Conservation (phyloP, 192 early-diverging fungal genomes). For the Backusella luteola region DNA sequence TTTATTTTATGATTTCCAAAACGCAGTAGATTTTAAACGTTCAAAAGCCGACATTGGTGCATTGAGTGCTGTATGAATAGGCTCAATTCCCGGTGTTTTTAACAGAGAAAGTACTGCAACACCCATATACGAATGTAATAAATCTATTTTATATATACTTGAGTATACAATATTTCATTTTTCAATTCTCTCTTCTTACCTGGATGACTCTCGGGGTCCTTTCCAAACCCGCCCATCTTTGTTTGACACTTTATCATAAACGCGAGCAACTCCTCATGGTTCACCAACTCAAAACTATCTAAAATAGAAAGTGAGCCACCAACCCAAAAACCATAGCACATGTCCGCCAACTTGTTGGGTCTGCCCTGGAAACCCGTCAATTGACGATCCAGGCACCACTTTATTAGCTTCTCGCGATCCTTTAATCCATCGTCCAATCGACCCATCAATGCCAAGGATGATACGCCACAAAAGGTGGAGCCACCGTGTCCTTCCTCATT, state of each 20-base stretch:
- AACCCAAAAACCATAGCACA: conserved; percentile 98
- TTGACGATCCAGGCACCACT: conserved; percentile 84
- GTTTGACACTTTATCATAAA: conserved; percentile 65
- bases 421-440: conserved; percentile 51
- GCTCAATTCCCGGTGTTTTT: conserved; percentile 45
- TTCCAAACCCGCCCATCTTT: conserved; percentile 64
- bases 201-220: conserved; percentile 51
- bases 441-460: conserved; percentile 75
- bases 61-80: conserved; percentile 55
- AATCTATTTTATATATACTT: conserved; percentile 49
- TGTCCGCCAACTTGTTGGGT: conserved; percentile 82
- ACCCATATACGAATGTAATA: conserved; percentile 85
- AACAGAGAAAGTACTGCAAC: conserved; percentile 66
- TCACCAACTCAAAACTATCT: conserved; percentile 55
- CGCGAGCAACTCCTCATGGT: conserved; percentile 47
- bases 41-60: conserved; percentile 42
- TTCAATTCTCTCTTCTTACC: conserved; percentile 41
- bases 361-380: conserved; percentile 88
- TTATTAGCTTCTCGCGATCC: conserved; percentile 50
- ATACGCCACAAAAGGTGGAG: conserved; percentile 85
- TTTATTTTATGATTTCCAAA: conserved; percentile 30
- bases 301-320: conserved; percentile 77
- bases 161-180: background rate
- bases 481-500: conserved; percentile 90
- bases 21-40: conserved; percentile 38